Evolutionary conservation across 495 filamentous ascomycete genomes (phyloP), one percentile per base, ranked within the genome.

Genomic region (Neurospora discreta): DNA sequence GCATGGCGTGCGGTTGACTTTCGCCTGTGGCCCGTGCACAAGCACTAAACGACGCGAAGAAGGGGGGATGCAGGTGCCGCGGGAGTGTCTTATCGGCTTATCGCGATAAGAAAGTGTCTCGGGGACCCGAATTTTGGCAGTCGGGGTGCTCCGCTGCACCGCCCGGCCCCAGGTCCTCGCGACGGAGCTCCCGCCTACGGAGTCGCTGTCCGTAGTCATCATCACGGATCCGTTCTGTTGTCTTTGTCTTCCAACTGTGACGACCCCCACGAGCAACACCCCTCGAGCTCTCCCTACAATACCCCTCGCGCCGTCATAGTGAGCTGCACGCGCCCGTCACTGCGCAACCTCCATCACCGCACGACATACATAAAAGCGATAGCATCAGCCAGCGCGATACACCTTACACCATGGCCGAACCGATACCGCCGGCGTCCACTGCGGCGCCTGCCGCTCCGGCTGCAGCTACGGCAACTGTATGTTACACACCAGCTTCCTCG

Each of bases 401-500:
- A 33, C 26, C 15, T 60, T 36, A 16, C 26, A 65, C 52, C 15
- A 65, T 65, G 52, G 15, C 52, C 52, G 52, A 65, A 9, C 52
- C 52, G 2, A 15, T 65, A 65, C 26, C 52, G 15, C 52, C 52
- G 52, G 13, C 52, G 26, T 65, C 52, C 23, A 36, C 26, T 33
- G 26, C 52, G 39, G 4, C 76, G 26, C 36, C 75, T 20, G 41
- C 75, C 2, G 68, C 75, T 38, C 67, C 73, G 46, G 67, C 73
- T 39, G 39, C 73, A 18, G 73, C 71, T 46, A 42, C 69, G 44
- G 68, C 72, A 33, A 65, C 52, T 16, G 77, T 79, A 77, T 68
- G 74, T 23, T 42, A 39, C 44, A 43, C 40, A 16, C 13, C 15
- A 18, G 18, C 23, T 33, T n/a, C 39, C 33, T 26, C 15, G 7